phyloP scores from a whole-genome alignment of 2,329 filamentous ascomycete species.

The Escovopsis sp. region DNA sequence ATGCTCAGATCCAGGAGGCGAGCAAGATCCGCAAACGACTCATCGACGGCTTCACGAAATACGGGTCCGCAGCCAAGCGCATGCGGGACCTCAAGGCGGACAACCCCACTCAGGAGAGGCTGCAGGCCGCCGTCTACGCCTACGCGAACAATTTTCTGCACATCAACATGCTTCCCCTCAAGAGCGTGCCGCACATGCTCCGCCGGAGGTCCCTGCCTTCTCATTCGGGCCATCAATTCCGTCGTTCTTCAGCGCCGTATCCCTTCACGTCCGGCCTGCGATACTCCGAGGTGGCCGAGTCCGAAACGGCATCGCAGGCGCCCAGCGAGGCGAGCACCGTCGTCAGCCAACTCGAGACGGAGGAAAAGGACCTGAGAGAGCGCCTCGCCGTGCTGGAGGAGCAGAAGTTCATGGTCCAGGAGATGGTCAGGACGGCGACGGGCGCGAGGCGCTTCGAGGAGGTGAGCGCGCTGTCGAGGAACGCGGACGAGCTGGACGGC shows the following conservation, averaged over 20 bases:
- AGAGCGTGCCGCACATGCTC: constrained; percentile 54
- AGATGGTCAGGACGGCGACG: constrained; percentile 69
- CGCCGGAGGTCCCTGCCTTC: constrained; percentile 24
- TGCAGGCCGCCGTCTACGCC: constrained; percentile 72
- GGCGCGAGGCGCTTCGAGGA: constrained; percentile 74
- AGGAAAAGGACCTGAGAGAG: constrained; percentile 72
- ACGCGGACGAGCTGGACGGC: constrained; percentile 64
- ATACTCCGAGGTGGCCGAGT: constrained; percentile 30
- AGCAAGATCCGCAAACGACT: constrained; percentile 80
- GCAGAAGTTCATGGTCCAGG: constrained; percentile 75
- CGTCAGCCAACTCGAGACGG: constrained; percentile 51
- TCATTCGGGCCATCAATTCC: constrained; percentile 7
- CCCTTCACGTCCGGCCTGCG: constrained; percentile 26
- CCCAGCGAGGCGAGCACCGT: constrained; percentile 38
- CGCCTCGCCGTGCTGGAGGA: constrained; percentile 75
- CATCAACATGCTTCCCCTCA: constrained; percentile 79
- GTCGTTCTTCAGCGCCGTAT: constrained; percentile 15
- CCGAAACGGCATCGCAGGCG: constrained; percentile 30
- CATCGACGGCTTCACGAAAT: constrained; percentile 79
- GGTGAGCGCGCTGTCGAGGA: constrained; percentile 62
- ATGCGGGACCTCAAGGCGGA: constrained; percentile 65
- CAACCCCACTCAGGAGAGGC: constrained; percentile 53
- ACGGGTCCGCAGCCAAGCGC: constrained; percentile 66
- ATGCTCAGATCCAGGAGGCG: constrained; percentile 66
- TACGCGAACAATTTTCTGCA: constrained; percentile 75